phyloP scores from a whole-genome alignment of 352 stramenopile genomes.

The Pelagophyceae sp. region DNA sequence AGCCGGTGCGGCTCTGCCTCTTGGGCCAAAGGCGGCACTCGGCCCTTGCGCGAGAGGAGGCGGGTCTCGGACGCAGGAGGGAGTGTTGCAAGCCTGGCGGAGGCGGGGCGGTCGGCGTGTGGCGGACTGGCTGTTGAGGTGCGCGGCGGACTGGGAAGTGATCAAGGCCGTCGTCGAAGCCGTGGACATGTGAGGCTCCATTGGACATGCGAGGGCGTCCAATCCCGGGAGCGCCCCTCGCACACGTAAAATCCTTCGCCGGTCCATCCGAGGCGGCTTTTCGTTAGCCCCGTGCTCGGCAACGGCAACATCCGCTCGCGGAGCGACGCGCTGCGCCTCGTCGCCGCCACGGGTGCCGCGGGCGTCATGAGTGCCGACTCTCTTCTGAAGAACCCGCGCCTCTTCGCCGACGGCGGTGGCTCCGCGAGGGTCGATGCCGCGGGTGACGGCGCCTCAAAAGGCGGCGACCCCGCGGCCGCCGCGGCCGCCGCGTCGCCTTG shows the following conservation, averaged over 20 bases:
- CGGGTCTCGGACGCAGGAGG: too few relatives aligned
- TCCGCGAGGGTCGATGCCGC: background rate
- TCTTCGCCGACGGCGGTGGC: constrained; percentile 63
- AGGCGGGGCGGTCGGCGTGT: too few relatives aligned
- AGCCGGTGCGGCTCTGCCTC: background rate
- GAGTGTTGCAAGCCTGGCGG: too few relatives aligned
- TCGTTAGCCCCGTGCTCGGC: constrained; percentile 27
- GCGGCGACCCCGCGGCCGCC: too few relatives aligned
- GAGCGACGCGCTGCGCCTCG: constrained; percentile 72
- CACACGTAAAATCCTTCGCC: too few relatives aligned
- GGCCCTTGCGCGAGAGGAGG: too few relatives aligned
- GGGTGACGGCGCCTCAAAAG: background rate
- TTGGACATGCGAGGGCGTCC: too few relatives aligned
- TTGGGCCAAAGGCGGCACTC: too few relatives aligned
- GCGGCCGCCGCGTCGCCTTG: too few relatives aligned
- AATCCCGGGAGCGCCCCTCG: too few relatives aligned
- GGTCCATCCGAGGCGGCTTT: background rate
- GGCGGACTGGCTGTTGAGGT: too few relatives aligned
- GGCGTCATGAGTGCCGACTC: constrained; percentile 91
- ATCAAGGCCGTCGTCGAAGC: background rate
- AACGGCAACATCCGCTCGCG: constrained; percentile 86
- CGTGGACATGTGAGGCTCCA: constrained; percentile 69
- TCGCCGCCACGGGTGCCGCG: constrained; percentile 72
- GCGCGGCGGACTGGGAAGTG: constrained; percentile 23
- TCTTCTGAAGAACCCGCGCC: constrained; percentile 82